Evolutionary conservation across 2,329 filamentous ascomycete species (phyloP).

Genomic region (Byssochlamys sp.): DNA sequence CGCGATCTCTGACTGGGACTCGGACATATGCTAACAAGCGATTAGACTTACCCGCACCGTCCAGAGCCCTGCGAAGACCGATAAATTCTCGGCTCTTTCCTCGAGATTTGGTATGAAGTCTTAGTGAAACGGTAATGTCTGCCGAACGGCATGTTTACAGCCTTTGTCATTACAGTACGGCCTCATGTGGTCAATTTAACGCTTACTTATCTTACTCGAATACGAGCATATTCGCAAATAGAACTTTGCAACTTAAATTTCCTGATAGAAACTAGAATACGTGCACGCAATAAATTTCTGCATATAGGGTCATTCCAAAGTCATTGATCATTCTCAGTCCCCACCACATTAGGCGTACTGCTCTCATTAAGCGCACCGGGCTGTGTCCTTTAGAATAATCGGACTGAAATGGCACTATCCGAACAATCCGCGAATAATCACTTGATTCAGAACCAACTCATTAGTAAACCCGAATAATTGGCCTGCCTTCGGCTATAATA

Average conservation of each 20-base stretch:
- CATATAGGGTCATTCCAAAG: background rate
- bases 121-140: constrained; percentile 5
- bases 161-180: background rate
- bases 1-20: background rate
- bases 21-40: constrained; percentile 9
- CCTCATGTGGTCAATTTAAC: background rate
- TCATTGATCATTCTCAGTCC: background rate
- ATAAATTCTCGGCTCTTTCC: constrained; percentile 63
- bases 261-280: background rate
- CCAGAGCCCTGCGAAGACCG: constrained; percentile 49
- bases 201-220: background rate
- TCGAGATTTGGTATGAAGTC: constrained; percentile 60
- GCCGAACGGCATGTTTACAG: background rate
- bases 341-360: background rate
- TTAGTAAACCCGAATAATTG: background rate
- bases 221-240: background rate
- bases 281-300: background rate
- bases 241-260: background rate
- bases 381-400: background rate
- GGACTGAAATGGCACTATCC: no score
- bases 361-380: background rate
- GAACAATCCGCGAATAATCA: background rate
- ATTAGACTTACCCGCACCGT: constrained; percentile 55
- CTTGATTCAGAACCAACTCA: background rate
- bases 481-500: background rate